A percentile compares a stretch with the other conserved stretches of the same genome.
Evolutionary conservation across 73 alveolate species (phyloP).

Genomic region (Effrenium voratum): DNA sequence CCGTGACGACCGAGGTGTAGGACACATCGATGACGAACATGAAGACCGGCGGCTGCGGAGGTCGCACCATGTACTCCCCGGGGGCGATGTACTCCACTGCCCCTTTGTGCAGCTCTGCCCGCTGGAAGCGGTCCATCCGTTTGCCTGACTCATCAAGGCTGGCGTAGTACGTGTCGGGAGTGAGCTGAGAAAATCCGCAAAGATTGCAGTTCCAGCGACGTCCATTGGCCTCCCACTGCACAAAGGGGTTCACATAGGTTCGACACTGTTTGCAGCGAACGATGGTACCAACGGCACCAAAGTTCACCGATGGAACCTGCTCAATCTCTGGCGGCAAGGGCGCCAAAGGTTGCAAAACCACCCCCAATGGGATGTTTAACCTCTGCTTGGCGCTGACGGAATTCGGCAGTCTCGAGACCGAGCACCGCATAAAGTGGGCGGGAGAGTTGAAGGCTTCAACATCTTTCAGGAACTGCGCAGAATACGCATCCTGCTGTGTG

Average conservation of each 20-base stretch:
- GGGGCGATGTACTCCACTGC: conserved; percentile 98
- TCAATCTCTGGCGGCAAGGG: conserved; percentile 48
- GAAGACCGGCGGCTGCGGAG: conserved; percentile 97
- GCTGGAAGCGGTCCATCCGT: conserved; percentile 96
- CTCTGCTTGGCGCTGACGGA: conserved; percentile 86
- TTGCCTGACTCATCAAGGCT: conserved; percentile 95
- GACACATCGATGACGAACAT: conserved; percentile 97
- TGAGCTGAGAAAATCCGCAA: conserved; percentile 97
- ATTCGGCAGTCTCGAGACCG: conserved; percentile 81
- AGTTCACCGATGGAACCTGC: conserved; percentile 78
- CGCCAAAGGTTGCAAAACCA: conserved; percentile 87
- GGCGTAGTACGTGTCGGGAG: conserved; percentile 97
- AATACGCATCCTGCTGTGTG: conserved; percentile 77
- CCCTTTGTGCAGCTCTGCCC: conserved; percentile 97
- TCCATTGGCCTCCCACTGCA: conserved; percentile 93
- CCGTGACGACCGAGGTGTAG: conserved; percentile 97
- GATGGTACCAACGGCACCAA: conserved; percentile 86
- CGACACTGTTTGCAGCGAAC: conserved; percentile 93
- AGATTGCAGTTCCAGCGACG: conserved; percentile 97
- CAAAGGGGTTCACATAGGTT: conserved; percentile 91
- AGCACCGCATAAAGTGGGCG: conserved; percentile 58
- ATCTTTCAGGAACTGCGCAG: conserved; percentile 79
- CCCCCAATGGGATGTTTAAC: conserved; percentile 86
- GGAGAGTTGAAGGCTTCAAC: conserved; percentile 84
- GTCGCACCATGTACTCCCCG: conserved; percentile 96